Evolutionary conservation across 352 stramenopile species (phyloP).

Genomic region (Phytophthora uliginosa): DNA sequence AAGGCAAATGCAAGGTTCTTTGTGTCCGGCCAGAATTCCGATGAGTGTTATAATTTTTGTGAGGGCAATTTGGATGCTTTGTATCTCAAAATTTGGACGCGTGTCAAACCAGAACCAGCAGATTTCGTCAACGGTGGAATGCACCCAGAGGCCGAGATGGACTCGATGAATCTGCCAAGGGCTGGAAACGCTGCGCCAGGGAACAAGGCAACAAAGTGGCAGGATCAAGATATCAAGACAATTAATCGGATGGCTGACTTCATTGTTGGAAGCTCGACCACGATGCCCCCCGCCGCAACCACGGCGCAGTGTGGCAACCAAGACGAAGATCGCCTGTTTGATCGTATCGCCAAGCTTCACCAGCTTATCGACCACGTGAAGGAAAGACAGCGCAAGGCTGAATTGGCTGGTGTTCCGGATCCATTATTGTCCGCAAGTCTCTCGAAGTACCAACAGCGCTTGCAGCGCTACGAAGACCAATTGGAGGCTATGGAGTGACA

Average conservation of each 20-base stretch:
- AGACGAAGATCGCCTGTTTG: background rate
- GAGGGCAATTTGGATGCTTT: background rate
- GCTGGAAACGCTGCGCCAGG: background rate
- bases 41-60: background rate
- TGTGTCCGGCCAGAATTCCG: background rate
- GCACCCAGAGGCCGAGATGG: background rate
- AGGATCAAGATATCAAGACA: background rate
- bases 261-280: background rate
- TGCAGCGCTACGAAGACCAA: background rate
- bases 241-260: constrained; percentile 2
- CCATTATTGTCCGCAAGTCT: background rate
- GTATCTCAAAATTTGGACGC: background rate
- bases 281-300: background rate
- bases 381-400: background rate
- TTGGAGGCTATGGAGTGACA: background rate
- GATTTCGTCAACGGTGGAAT: constrained; percentile 1
- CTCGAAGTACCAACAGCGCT: background rate
- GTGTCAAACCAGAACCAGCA: background rate
- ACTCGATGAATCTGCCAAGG: background rate
- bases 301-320: background rate
- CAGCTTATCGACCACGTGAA: background rate
- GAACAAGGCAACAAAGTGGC: background rate
- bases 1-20: constrained; percentile 3
- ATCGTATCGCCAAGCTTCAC: background rate
- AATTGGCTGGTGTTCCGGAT: background rate